These are phyloP conservation scores for Flaveria robusta DNA, from an alignment of 129 eudicot species.

Conservation along the genomic window DNA sequence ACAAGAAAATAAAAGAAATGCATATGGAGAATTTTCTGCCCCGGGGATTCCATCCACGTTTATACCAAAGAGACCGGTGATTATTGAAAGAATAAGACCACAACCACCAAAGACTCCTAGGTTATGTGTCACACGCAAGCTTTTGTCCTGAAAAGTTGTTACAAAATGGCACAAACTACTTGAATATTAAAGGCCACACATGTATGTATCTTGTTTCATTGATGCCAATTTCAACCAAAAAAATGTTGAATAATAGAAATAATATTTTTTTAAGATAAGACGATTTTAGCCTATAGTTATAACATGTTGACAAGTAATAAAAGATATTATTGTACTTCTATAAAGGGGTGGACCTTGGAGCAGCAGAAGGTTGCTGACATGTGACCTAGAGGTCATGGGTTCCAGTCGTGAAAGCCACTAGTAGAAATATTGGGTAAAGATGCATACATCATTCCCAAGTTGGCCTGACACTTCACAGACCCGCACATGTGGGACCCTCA, in stretches of 20 bases:
- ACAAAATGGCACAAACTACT: not conserved
- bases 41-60: slow-evolving; percentile 83
- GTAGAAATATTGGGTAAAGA: too few species aligned
- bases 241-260: not conserved
- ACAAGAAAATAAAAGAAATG: slow-evolving; percentile 56
- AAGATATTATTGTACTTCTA: too few species aligned
- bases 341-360: too few species aligned
- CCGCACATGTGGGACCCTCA: too few species aligned
- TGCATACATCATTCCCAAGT: too few species aligned
- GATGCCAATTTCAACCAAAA: not conserved
- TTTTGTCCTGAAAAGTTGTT: slow-evolving; percentile 58
- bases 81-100: slow-evolving; percentile 65
- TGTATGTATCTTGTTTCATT: not conserved
- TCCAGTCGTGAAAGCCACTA: too few species aligned
- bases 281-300: not conserved
- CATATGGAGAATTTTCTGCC: slow-evolving; percentile 48
- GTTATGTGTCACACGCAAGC: slow-evolving; percentile 83
- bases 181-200: not conserved
- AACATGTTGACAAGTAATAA: too few species aligned
- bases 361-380: too few species aligned
- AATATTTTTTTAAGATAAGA: not conserved
- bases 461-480: too few species aligned
- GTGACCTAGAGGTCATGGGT: too few species aligned
- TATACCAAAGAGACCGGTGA: slow-evolving; percentile 69
- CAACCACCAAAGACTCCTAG: slow-evolving; percentile 92